These are phyloP conservation scores for Echites panduratus DNA, from an alignment of 257 asterid species.

Conservation along the genomic window DNA sequence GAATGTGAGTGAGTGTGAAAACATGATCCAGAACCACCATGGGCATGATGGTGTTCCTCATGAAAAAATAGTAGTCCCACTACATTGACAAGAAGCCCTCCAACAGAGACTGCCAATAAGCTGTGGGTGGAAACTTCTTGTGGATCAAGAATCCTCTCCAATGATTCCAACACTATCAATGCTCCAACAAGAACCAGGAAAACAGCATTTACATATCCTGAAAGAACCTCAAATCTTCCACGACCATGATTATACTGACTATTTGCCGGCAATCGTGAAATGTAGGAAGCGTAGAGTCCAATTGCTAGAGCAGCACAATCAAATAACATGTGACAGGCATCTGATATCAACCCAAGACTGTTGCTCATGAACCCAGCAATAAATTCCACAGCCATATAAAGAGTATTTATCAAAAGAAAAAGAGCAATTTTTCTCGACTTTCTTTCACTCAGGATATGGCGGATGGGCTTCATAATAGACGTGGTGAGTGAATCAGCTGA, in stretches of 20 bases:
- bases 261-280: slow-evolving; percentile 88
- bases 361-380: slow-evolving; percentile 93
- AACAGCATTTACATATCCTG: slow-evolving; percentile 90
- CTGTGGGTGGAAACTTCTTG: slow-evolving; percentile 91
- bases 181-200: slow-evolving; percentile 88
- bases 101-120: slow-evolving; percentile 69
- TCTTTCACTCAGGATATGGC: slow-evolving; percentile 82
- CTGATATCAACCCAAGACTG: slow-evolving; percentile 97
- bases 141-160: slow-evolving; percentile 92
- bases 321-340: slow-evolving; percentile 97
- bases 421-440: slow-evolving; percentile 89
- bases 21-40: slow-evolving; percentile 83
- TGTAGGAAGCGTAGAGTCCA: slow-evolving; percentile 90
- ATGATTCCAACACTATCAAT: slow-evolving; percentile 74
- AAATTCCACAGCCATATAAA: slow-evolving; percentile 92
- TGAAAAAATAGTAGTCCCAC: slow-evolving; percentile 90
- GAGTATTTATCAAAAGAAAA: slow-evolving; percentile 77
- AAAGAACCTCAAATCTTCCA: slow-evolving; percentile 94
- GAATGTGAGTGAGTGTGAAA: slow-evolving; percentile 51
- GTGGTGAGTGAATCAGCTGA: slow-evolving; percentile 44
- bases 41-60: slow-evolving; percentile 98
- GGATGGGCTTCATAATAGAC: slow-evolving; percentile 67
- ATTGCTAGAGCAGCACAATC: slow-evolving; percentile 98
- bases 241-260: slow-evolving; percentile 84
- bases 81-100: slow-evolving; percentile 82